phyloP scores from a whole-genome alignment of 352 stramenopile genomes.

The Ophiocytium majus region DNA sequence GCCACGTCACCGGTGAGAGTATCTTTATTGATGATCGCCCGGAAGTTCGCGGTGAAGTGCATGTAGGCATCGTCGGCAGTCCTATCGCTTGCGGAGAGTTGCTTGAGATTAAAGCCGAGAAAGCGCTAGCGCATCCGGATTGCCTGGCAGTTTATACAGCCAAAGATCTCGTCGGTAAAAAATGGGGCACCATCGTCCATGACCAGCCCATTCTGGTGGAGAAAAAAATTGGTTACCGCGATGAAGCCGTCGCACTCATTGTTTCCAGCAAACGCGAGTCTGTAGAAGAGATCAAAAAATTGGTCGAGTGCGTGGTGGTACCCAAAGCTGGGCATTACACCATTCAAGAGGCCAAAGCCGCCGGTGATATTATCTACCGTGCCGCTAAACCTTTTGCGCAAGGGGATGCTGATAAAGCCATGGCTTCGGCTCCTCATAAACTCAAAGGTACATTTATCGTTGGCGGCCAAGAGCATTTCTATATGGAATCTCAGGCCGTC shows the following conservation, averaged over 20 bases:
- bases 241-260: slow-evolving; percentile 1
- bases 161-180: background rate
- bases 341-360: slow-evolving; percentile 7
- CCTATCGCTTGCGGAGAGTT: slow-evolving; percentile 4
- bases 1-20: slow-evolving; percentile 1
- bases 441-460: slow-evolving; percentile 9
- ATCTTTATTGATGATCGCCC: slow-evolving; percentile 7
- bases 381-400: slow-evolving; percentile 4
- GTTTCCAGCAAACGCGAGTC: background rate
- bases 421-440: background rate
- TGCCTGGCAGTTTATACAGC: background rate
- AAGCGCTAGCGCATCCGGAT: slow-evolving; percentile 4
- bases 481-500: slow-evolving; percentile 8
- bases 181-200: slow-evolving; percentile 8
- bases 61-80: slow-evolving; percentile 7
- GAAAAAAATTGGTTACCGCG: slow-evolving; percentile 6
- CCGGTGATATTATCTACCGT: slow-evolving; percentile 2
- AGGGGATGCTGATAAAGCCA: background rate
- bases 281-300: background rate
- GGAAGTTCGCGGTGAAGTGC: slow-evolving; percentile 5
- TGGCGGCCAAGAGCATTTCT: slow-evolving; percentile 14
- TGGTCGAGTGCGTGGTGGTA: background rate
- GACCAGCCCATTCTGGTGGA: background rate
- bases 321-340: background rate
- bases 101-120: background rate